Evolutionary conservation across 164 flowering plant genomes (phyloP).

Genomic region (Vitis rupestris): DNA sequence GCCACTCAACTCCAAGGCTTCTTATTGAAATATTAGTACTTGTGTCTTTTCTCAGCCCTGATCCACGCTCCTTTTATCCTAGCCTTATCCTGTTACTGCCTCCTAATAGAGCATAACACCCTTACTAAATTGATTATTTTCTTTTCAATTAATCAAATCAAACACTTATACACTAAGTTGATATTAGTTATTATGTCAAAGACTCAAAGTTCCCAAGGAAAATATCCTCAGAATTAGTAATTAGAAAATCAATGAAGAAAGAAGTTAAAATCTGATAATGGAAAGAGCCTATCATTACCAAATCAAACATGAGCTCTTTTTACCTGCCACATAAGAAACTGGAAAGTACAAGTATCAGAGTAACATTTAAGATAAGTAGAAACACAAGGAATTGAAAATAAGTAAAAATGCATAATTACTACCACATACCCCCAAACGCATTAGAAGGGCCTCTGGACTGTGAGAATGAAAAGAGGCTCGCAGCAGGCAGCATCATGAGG

Average conservation of each 20-base stretch:
- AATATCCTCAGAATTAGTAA: not conserved
- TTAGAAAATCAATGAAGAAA: not conserved
- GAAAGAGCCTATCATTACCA: not conserved
- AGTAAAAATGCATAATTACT: not conserved
- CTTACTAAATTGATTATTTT: not conserved
- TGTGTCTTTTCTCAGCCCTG: not conserved
- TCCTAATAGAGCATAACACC: not conserved
- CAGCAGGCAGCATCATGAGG: slow-evolving; percentile 20
- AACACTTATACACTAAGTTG: not conserved
- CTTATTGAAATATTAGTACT: no score
- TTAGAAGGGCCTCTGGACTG: slow-evolving; percentile 5
- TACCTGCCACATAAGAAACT: slow-evolving; percentile 39
- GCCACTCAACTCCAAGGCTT: no score
- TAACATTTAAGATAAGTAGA: not conserved
- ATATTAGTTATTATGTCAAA: not conserved
- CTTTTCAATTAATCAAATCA: not conserved
- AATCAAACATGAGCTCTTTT: not conserved
- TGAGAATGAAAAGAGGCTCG: slow-evolving; percentile 13
- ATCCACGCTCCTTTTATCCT: not conserved
- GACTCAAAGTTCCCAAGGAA: not conserved
- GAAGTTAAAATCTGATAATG: not conserved
- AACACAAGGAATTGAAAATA: not conserved
- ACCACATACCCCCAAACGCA: slow-evolving; percentile 19
- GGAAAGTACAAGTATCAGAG: slow-evolving; percentile 24
- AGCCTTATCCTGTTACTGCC: not conserved